Base-by-base conservation (phyloP, 2,329 filamentous ascomycete genomes). In the Aureobasidium sp. region DNA sequence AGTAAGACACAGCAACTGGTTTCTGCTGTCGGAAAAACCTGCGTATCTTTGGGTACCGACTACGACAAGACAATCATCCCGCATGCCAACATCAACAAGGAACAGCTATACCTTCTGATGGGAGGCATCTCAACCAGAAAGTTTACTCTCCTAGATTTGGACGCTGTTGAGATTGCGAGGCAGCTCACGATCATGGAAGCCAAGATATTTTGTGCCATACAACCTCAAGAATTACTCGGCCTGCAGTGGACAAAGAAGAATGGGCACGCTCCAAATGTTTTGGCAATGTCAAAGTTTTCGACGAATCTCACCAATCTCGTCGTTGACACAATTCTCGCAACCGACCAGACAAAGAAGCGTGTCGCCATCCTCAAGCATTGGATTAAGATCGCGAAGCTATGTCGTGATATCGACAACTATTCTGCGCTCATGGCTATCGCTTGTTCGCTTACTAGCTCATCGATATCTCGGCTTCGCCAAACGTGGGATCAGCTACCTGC, bases 391-490 rank as follows among this genome's bases (percentile, higher is more conserved):
- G 89, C 88, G 1, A 79, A 86, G 61, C 88, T 87, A 62, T 95
- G 89, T 60, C 75, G 94, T 4, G 88, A 93, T 63, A 78, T 97
- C 22, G 86, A 93, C 72, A 98, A 98, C 71, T 98, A 96, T 62
- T 91, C 98, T 65, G 88, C 89, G 0, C 74, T 98, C 10, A 96
- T 97, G 90, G 90, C 93, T 6, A 95, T 98, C 61, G 89, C 95
- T 63, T 96, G 90, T 74, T 90, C 88, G 8, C 72, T 98, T 44
- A 95, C 95, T 70, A 90, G 87, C 54, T 95, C 90, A 14, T 91
- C 90, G 62, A 91, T 98, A 60, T 83, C 83, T 52, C 87, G 93
- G 17, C 75, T 98, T 7, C 88, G 86, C 66, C 86, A 84, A 64
- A 98, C 93, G 0, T 98, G 93, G 93, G 93, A 97, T 52, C 69